A percentile compares a stretch with the other conserved stretches of the same genome.
These are phyloP conservation scores for Chaetomium sp. DNA, from an alignment of 2,329 filamentous ascomycete species.

Conservation along the genomic window DNA sequence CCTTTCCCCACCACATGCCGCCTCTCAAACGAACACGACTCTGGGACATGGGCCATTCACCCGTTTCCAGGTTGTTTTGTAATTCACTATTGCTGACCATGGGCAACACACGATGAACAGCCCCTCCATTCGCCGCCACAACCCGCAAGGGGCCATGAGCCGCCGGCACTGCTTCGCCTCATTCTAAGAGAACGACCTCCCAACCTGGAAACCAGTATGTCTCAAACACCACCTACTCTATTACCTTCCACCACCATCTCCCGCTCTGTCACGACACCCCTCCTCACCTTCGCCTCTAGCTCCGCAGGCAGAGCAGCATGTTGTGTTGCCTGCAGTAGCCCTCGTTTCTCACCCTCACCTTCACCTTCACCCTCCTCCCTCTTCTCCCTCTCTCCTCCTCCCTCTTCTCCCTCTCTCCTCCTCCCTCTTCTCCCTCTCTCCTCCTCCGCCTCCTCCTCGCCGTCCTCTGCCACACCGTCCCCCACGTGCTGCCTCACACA, in stretches of 20 bases:
- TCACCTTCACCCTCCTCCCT: neutral
- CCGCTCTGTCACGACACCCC: conserved; percentile 3
- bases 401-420: neutral
- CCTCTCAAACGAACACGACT: neutral
- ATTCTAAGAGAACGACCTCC: conserved; percentile 22
- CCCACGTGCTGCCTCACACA: neutral
- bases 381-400: neutral
- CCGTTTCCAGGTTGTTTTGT: neutral
- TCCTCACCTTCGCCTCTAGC: conserved; percentile 10
- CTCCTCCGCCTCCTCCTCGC: neutral
- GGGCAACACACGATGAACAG: conserved; percentile 24
- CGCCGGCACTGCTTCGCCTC: conserved; percentile 30
- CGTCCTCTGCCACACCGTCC: neutral
- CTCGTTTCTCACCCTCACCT: conserved; percentile 9
- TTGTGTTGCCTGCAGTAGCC: conserved; percentile 25
- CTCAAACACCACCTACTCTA: conserved; percentile 9
- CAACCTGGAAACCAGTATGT: conserved; percentile 29
- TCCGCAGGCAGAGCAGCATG: conserved; percentile 26
- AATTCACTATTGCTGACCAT: conserved; percentile 24
- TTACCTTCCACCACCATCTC: conserved; percentile 17
- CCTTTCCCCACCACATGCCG: conserved; percentile 22
- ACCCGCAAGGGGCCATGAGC: conserved; percentile 34
- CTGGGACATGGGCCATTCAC: conserved; percentile 12
- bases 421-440: neutral
- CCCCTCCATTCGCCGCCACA: conserved; percentile 34